A percentile compares a stretch with the other conserved stretches of the same genome.
These are phyloP conservation scores for Barnettozyma wickerhamii DNA, from an alignment of 805 yeast species.

Conservation along the genomic window DNA sequence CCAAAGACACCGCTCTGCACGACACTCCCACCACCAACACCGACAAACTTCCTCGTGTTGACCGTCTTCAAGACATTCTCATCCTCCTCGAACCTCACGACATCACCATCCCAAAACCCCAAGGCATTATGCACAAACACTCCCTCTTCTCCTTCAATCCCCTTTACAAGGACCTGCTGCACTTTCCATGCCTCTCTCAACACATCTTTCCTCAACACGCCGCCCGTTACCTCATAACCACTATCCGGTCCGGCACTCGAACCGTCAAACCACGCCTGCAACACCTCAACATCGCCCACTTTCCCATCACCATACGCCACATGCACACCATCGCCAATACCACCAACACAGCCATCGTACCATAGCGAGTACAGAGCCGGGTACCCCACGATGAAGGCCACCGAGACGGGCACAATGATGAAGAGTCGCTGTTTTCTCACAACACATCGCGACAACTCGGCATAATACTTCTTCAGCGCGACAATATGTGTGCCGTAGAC, in stretches of 20 bases:
- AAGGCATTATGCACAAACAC: slow-evolving; percentile 36
- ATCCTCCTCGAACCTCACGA: slow-evolving; percentile 28
- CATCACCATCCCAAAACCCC: slow-evolving; percentile 38
- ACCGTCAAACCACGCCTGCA: slow-evolving; percentile 8
- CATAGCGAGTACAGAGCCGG: slow-evolving; percentile 39
- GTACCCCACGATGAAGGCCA: slow-evolving; percentile 44
- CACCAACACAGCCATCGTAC: slow-evolving; percentile 2
- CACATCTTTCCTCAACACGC: slow-evolving; percentile 34
- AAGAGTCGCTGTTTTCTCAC: slow-evolving; percentile 35
- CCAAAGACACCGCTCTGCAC: slow-evolving; percentile 30
- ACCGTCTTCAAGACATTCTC: slow-evolving; percentile 35
- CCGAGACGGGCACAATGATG: slow-evolving; percentile 46
- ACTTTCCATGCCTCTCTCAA: slow-evolving; percentile 31
- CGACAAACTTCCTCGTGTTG: slow-evolving; percentile 24
- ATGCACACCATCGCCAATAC: slow-evolving; percentile 3
- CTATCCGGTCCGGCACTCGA: no score
- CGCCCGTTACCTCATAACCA: slow-evolving; percentile 10
- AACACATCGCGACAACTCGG: slow-evolving; percentile 24
- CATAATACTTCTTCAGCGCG: slow-evolving; percentile 20
- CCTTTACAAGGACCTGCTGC: slow-evolving; percentile 30
- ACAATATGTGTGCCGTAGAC: slow-evolving; percentile 13
- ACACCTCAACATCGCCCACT: slow-evolving; percentile 7
- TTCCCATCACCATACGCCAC: slow-evolving; percentile 1
- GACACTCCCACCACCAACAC: slow-evolving; percentile 21
- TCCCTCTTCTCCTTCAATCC: slow-evolving; percentile 9